Evolutionary conservation across 768 basidiomycete genomes (phyloP).

Genomic region (Mycena galericulata): DNA sequence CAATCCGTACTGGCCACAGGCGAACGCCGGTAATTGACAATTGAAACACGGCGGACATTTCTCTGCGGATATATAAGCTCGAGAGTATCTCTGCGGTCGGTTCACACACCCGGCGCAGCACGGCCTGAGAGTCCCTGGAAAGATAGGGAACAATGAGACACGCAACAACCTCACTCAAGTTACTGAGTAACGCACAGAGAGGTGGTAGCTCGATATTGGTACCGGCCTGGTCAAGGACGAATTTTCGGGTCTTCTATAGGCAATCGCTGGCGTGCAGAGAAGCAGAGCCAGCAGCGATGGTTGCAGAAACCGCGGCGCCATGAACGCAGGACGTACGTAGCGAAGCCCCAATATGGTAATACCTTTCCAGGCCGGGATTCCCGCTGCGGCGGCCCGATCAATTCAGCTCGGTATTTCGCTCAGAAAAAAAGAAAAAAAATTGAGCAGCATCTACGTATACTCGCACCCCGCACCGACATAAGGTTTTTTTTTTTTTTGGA

Average conservation of each 20-base stretch:
- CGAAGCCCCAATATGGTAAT: background rate
- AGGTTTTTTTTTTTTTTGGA: too few species aligned
- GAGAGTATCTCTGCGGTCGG: background rate
- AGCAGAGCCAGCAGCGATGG: conserved; percentile 25
- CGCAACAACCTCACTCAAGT: background rate
- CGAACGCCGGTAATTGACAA: conserved; percentile 91
- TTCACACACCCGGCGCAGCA: conserved; percentile 25
- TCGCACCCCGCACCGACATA: too few species aligned
- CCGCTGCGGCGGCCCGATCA: too few species aligned
- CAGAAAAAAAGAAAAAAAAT: too few species aligned
- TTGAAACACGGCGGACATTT: conserved; percentile 95
- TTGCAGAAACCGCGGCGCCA: conserved; percentile 26
- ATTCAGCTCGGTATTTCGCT: too few species aligned
- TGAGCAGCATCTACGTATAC: too few species aligned
- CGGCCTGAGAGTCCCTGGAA: conserved; percentile 20
- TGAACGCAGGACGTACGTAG: conserved; percentile 22
- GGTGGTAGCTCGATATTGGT: conserved; percentile 32
- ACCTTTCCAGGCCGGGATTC: too few species aligned
- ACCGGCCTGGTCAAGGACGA: conserved; percentile 21
- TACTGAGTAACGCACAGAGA: conserved; percentile 21
- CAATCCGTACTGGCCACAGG: conserved; percentile 90
- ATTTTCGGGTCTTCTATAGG: conserved; percentile 18
- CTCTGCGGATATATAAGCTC: conserved; percentile 45
- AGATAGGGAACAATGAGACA: background rate
- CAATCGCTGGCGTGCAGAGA: conserved; percentile 9